A percentile compares a stretch with the other conserved stretches of the same genome.
These are phyloP conservation scores for Pisolithus tinctorius DNA, from an alignment of 768 basidiomycete genomes.

Conservation along the genomic window DNA sequence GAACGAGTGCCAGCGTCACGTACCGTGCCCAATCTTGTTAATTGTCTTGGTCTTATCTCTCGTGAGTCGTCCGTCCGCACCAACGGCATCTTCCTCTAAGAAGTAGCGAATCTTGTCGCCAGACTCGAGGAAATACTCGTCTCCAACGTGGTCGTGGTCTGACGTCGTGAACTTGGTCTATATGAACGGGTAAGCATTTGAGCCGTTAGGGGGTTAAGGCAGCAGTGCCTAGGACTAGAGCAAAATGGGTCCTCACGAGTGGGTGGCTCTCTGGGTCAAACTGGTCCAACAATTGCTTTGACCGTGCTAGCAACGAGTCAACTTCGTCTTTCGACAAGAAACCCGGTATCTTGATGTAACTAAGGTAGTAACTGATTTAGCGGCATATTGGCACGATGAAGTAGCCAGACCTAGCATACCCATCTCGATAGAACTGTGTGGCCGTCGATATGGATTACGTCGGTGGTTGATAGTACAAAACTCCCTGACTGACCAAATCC, in stretches of 20 bases:
- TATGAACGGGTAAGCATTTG: not conserved
- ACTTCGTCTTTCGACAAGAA: slow-evolving; percentile 64
- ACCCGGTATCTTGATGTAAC: slow-evolving; percentile 71
- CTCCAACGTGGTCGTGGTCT: slow-evolving; percentile 74
- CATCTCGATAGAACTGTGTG: slow-evolving; percentile 50
- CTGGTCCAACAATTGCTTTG: slow-evolving; percentile 69
- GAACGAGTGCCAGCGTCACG: not conserved
- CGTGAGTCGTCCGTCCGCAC: slow-evolving; percentile 59
- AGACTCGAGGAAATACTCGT: slow-evolving; percentile 87
- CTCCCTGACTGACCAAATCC: slow-evolving; percentile 37
- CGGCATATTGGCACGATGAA: not conserved
- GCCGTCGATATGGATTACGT: not conserved
- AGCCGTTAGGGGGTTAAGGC: too few species aligned
- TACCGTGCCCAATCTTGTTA: slow-evolving; percentile 94
- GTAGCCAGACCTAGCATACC: slow-evolving; percentile 31
- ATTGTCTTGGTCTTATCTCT: slow-evolving; percentile 71
- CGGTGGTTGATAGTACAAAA: too few species aligned
- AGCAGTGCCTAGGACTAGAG: not conserved
- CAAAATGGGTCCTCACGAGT: slow-evolving; percentile 38
- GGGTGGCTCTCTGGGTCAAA: slow-evolving; percentile 80
- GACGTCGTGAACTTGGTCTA: slow-evolving; percentile 87
- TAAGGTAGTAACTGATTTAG: slow-evolving; percentile 20
- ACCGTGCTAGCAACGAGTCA: slow-evolving; percentile 54
- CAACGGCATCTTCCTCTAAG: slow-evolving; percentile 83
- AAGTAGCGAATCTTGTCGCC: slow-evolving; percentile 97